Evolutionary conservation across 768 basidiomycete genomes (phyloP).

Genomic region (Russula sp.): DNA sequence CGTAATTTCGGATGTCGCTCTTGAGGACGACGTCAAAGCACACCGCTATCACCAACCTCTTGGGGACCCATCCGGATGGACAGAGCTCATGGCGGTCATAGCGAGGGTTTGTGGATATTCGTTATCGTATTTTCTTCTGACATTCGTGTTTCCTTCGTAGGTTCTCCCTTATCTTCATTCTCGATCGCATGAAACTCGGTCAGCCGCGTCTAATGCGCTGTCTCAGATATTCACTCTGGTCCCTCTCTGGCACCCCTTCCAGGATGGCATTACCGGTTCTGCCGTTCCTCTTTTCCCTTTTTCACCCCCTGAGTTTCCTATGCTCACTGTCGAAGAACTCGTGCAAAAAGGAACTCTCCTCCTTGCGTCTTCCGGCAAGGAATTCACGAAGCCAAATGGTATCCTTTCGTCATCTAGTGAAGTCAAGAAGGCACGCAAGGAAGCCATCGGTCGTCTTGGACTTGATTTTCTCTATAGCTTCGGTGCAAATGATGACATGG

Average conservation of each 20-base stretch:
- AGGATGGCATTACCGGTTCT: constrained; percentile 29
- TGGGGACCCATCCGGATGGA: constrained; percentile 74
- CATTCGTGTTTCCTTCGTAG: constrained; percentile 32
- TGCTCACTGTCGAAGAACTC: constrained; percentile 70
- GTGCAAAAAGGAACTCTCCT: constrained; percentile 72
- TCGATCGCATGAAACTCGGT: constrained; percentile 86
- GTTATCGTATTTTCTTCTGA: constrained; percentile 23
- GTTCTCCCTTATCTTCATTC: constrained; percentile 88
- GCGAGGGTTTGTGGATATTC: constrained; percentile 55
- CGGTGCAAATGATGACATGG: constrained; percentile 69
- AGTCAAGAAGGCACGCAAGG: constrained; percentile 80
- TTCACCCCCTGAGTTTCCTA: constrained; percentile 52
- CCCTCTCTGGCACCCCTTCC: constrained; percentile 65
- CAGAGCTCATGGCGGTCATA: constrained; percentile 83
- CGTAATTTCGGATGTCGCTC: constrained; percentile 73
- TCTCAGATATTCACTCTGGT: constrained; percentile 81
- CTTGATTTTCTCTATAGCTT: constrained; percentile 77
- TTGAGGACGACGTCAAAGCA: constrained; percentile 71
- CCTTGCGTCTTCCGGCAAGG: constrained; percentile 89
- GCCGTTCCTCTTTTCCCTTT: constrained; percentile 25
- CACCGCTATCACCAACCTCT: constrained; percentile 49
- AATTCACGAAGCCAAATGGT: constrained; percentile 69
- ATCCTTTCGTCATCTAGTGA: constrained; percentile 69
- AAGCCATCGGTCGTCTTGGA: constrained; percentile 82
- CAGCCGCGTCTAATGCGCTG: constrained; percentile 81